These are phyloP conservation scores for Kuraishia hungarica DNA, from an alignment of 805 yeast genomes.

Conservation along the genomic window DNA sequence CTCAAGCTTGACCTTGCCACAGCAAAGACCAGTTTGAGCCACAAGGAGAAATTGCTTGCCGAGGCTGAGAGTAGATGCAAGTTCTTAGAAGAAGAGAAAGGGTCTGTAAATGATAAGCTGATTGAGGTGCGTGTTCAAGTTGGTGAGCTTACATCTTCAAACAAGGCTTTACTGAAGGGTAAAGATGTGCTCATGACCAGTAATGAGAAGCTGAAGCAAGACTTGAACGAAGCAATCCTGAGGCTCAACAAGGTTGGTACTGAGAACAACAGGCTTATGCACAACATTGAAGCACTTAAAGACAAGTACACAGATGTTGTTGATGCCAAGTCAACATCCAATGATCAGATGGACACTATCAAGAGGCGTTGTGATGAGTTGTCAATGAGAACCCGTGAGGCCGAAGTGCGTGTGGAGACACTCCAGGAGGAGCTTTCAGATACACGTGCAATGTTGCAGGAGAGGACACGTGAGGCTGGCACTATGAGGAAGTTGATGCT, in stretches of 20 bases:
- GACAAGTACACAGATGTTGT: constrained; percentile 28
- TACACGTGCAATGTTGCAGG: constrained; percentile 62
- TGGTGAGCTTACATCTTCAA: constrained; percentile 28
- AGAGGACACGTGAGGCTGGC: constrained; percentile 70
- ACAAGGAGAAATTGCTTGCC: constrained; percentile 32
- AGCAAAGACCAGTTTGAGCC: constrained; percentile 31
- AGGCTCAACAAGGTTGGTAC: constrained; percentile 32
- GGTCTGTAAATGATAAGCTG: constrained; percentile 27
- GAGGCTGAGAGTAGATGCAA: constrained; percentile 29
- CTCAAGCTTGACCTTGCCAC: constrained; percentile 41
- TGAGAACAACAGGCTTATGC: constrained; percentile 31
- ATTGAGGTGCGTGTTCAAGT: constrained; percentile 31
- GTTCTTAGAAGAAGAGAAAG: constrained; percentile 29
- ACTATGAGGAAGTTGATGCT: constrained; percentile 60
- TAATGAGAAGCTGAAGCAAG: constrained; percentile 28
- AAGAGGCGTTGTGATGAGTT: constrained; percentile 71
- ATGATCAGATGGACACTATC: constrained; percentile 36
- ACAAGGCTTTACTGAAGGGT: constrained; percentile 25
- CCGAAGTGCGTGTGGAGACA: constrained; percentile 48
- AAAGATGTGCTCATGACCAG: constrained; percentile 31
- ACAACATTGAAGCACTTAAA: constrained; percentile 30
- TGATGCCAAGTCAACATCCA: constrained; percentile 15
- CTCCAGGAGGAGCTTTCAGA: constrained; percentile 82
- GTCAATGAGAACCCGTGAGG: constrained; percentile 57
- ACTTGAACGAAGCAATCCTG: constrained; percentile 23